Evolutionary conservation across 148 eudicot species (phyloP).

Genomic region (Polygonum maritimum): DNA sequence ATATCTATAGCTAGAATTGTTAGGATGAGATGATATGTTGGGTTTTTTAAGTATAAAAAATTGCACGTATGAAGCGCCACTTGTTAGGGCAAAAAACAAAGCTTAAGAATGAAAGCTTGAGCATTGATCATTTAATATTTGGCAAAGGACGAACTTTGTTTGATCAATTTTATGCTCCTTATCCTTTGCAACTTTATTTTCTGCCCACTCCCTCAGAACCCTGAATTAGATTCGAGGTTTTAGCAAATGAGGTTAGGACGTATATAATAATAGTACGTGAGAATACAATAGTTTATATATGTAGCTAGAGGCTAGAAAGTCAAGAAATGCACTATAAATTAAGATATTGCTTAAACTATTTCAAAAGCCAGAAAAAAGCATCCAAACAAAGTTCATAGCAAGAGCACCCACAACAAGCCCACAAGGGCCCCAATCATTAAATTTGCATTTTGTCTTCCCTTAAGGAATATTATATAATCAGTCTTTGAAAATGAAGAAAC

Average conservation of each 20-base stretch:
- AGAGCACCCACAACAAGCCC: not conserved
- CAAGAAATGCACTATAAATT: constrained; percentile 8
- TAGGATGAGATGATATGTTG: no score
- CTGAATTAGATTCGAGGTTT: constrained; percentile 7
- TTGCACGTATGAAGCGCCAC: not conserved
- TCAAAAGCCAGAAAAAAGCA: not conserved
- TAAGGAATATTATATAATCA: not conserved
- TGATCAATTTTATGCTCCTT: not conserved
- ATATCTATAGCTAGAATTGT: no score
- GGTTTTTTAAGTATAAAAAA: no score
- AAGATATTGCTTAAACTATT: not conserved
- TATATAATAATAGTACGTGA: not conserved
- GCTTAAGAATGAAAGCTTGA: not conserved
- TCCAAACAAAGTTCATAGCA: not conserved
- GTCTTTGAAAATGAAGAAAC: not conserved
- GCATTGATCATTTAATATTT: not conserved
- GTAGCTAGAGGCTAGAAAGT: not conserved
- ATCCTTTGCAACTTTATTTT: not conserved
- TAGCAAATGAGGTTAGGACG: not conserved
- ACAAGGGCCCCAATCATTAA: not conserved
- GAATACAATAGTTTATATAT: not conserved
- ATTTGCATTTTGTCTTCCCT: not conserved
- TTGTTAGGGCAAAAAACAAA: not conserved
- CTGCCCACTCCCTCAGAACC: not conserved
- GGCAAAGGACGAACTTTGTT: not conserved